Conservation (phyloP, 2,329 filamentous ascomycete genomes). For the Ilyonectria sp. region DNA sequence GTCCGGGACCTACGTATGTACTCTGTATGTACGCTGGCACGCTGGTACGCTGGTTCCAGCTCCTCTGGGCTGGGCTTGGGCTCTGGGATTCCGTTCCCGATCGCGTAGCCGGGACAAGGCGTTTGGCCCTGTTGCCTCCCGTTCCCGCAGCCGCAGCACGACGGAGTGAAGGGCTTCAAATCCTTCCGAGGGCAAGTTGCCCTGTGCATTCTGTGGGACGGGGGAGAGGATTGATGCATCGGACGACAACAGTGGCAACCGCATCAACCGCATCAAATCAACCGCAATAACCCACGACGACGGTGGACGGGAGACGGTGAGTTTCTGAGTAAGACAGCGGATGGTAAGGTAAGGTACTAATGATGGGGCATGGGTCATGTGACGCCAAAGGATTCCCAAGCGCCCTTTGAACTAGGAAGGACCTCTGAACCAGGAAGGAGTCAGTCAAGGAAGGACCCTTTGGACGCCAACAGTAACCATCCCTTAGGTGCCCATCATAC, state of each 20-base stretch:
- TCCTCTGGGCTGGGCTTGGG: not conserved
- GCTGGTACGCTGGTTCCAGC: no score
- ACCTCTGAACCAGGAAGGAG: not conserved
- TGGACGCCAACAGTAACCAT: not conserved
- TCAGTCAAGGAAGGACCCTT: not conserved
- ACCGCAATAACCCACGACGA: not conserved
- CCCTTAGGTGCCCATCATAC: not conserved
- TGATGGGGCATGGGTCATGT: slow-evolving; percentile 1
- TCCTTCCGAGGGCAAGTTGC: not conserved
- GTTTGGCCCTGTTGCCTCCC: not conserved
- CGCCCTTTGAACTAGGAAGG: not conserved
- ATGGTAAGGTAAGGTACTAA: not conserved
- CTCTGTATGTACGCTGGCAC: not conserved
- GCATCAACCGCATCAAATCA: not conserved
- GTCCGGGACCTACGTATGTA: not conserved
- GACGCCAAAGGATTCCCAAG: not conserved
- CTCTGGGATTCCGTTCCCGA: not conserved
- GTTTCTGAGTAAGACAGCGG: no score
- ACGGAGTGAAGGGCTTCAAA: slow-evolving; percentile 1
- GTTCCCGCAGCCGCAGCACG: slow-evolving; percentile 6
- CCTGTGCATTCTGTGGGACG: not conserved
- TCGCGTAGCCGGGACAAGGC: slow-evolving; percentile 10
- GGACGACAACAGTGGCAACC: not conserved
- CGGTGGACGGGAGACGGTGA: not conserved
- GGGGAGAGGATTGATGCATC: not conserved